Percentiles rank a stretch among this genome's conserved stretches.
These are phyloP conservation scores for Penicillium parvum DNA, from an alignment of 495 filamentous ascomycete species.

Conservation along the genomic window DNA sequence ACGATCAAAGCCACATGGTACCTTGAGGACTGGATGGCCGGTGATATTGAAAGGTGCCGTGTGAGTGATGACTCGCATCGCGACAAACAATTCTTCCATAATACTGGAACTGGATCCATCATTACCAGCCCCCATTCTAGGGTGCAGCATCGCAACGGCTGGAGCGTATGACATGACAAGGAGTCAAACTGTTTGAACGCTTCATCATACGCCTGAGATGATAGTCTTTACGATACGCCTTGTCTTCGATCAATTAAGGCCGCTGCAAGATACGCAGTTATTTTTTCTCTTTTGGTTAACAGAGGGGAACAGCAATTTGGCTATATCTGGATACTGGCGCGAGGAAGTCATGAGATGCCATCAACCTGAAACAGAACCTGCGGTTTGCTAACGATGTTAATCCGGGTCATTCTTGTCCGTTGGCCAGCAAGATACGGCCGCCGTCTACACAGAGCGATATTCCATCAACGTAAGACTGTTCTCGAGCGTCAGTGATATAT, in stretches of 20 bases:
- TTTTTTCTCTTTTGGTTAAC: no score
- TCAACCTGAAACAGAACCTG: no score
- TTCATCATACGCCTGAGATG: conserved; percentile 43
- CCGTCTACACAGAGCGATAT: conserved; percentile 37
- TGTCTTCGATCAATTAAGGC: conserved; percentile 33
- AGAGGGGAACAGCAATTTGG: no score
- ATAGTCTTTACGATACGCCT: conserved; percentile 39
- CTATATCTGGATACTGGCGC: no score
- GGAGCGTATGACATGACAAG: conserved; percentile 43
- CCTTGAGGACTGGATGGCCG: conserved; percentile 51
- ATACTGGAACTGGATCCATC: conserved; percentile 6
- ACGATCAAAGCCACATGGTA: conserved; percentile 47
- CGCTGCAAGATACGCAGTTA: no score
- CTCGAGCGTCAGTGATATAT: neutral
- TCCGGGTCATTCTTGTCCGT: conserved; percentile 37
- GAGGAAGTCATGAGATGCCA: no score
- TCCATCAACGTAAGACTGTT: conserved; percentile 35
- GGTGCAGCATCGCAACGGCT: conserved; percentile 35
- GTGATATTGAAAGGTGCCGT: conserved; percentile 52
- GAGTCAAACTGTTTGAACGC: conserved; percentile 40
- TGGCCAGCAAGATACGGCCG: conserved; percentile 32
- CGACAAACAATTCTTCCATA: conserved; percentile 30
- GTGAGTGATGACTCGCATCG: conserved; percentile 43
- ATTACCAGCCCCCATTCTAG: conserved; percentile 8
- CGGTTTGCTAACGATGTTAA: no score